Percentiles rank a stretch among this genome's conserved stretches.
Conservation (phyloP, 306 rosid species). For the Canavalia gladiata region DNA sequence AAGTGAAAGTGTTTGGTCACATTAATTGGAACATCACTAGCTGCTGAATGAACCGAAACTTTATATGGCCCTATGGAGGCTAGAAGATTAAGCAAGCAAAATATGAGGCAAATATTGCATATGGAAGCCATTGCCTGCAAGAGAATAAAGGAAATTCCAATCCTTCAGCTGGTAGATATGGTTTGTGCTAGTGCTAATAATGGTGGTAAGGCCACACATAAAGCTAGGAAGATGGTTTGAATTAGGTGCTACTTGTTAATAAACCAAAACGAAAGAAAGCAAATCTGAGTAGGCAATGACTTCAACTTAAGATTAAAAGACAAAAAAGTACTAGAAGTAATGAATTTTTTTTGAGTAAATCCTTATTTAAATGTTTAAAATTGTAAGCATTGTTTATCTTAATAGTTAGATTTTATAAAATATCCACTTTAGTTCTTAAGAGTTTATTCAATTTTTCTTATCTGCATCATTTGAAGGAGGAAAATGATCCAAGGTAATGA, state of each 20-base stretch:
- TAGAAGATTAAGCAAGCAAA: constrained; percentile 32
- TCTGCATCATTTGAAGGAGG: neutral
- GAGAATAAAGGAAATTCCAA: constrained; percentile 7
- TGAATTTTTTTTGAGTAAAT: neutral
- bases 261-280: constrained; percentile 11
- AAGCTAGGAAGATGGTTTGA: constrained; percentile 28
- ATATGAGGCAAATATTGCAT: constrained; percentile 37
- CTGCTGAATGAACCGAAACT: constrained; percentile 47
- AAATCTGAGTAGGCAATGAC: constrained; percentile 33
- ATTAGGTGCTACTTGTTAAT: constrained; percentile 32
- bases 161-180: constrained; percentile 28
- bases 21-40: constrained; percentile 56
- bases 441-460: too few species aligned
- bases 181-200: neutral
- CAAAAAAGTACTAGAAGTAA: neutral
- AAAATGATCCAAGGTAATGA: neutral
- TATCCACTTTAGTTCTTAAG: too few species aligned
- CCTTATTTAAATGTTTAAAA: too few species aligned
- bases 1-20: constrained; percentile 70
- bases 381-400: too few species aligned
- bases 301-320: neutral
- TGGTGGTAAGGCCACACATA: constrained; percentile 7
- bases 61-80: constrained; percentile 10
- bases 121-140: constrained; percentile 53
- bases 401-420: too few species aligned